A percentile compares a stretch with the other conserved stretches of the same genome.
Evolutionary conservation across 2,329 filamentous ascomycete genomes (phyloP).

Genomic region (Colletotrichum lupini): DNA sequence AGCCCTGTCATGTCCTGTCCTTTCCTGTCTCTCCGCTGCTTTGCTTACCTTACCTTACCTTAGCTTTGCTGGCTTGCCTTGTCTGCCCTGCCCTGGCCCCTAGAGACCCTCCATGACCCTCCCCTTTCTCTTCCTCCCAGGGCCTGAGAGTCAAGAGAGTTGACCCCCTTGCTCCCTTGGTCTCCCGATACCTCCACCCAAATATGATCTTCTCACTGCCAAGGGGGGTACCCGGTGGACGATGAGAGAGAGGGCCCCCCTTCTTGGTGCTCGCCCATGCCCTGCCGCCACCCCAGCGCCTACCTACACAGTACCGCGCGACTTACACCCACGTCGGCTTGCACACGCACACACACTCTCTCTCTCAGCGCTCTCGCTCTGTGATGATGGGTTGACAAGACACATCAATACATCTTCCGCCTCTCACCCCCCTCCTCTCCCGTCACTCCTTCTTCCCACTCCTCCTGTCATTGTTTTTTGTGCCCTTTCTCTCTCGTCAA

Average conservation of each 20-base stretch:
- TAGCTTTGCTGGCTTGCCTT: constrained; percentile 20
- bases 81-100: constrained; percentile 21
- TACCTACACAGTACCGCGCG: constrained; percentile 16
- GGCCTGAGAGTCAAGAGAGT: constrained; percentile 12
- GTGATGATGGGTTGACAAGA: constrained; percentile 28
- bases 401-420: constrained; percentile 34
- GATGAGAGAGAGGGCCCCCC: constrained; percentile 5
- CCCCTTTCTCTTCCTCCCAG: constrained; percentile 32
- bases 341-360: constrained; percentile 8
- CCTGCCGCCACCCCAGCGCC: constrained; percentile 34
- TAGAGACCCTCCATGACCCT: constrained; percentile 10
- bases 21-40: constrained; percentile 12
- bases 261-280: constrained; percentile 23
- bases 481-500: constrained; percentile 27
- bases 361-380: constrained; percentile 1
- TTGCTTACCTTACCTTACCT: constrained; percentile 25
- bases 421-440: constrained; percentile 32
- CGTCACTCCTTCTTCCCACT: constrained; percentile 23
- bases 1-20: constrained; percentile 2
- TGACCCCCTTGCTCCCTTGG: constrained; percentile 37
- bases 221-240: constrained; percentile 27
- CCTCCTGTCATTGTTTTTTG: constrained; percentile 29
- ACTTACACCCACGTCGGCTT: constrained; percentile 34
- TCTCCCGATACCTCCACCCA: constrained; percentile 35
- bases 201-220: constrained; percentile 36